Base-by-base conservation (phyloP, 106 monocot species). In the Acorus calamus region DNA sequence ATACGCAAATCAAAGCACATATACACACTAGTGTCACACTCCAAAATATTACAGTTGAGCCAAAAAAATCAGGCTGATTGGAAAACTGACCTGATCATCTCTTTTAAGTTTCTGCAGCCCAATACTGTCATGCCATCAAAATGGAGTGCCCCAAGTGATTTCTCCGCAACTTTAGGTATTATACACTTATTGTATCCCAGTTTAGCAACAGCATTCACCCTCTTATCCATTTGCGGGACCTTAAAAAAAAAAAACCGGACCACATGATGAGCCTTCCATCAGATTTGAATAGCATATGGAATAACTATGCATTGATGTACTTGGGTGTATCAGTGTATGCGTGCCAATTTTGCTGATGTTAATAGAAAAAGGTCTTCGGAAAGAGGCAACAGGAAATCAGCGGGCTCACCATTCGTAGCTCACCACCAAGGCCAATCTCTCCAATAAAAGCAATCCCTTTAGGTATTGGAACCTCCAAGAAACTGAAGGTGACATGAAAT, bases 391-490 rank as follows among this genome's bases (percentile, higher is more conserved):
- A 42, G 6, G 42, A 44, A n/a, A 72, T 8, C 56, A 42, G 11
- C 49, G 47, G 42, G 41, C 7, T 13, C 49, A 96, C 96, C 61
- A 58, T 71, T 3, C 94, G 84, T 72, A 96, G 90, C 69, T 92
- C 92, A n/a, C 98, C 98, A 59, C 90, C 88, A 42, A 98, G 74
- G 68, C 92, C 98, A 55, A 98, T 72, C 75, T 98, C 98, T 60
- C 92, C 98, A 63, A 98, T 88, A 59, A 98, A 98, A 14, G 91
- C 83, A 52, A 88, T 58, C 73, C 88, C 79, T 69, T 85, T 80
- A 46, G 98, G 92, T 52, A 98, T 76, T 6, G 98, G 83, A 71
- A 74, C 66, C 65, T 98, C 98, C 83, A 98, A 69, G 72, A 85
- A 83, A 66, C 98, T 98, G 88, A 68, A 70, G 60, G 51, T 9